Evolutionary conservation across 1,284 basidiomycete genomes (phyloP).

Genomic region (Mycena citricolor): DNA sequence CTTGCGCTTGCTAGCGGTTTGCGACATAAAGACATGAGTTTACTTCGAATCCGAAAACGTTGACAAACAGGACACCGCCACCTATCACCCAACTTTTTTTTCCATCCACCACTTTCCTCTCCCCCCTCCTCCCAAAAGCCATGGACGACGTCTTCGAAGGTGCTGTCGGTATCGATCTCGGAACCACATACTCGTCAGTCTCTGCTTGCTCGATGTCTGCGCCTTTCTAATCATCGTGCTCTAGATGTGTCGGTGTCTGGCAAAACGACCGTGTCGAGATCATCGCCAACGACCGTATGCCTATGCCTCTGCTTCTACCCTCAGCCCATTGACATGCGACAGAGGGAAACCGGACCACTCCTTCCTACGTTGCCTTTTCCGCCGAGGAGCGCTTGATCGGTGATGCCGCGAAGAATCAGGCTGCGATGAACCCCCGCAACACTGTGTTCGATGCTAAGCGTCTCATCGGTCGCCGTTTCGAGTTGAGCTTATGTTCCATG

Average conservation of each 20-base stretch:
- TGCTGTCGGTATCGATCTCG: slow-evolving; percentile 94
- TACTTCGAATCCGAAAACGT: no score
- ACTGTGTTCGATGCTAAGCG: slow-evolving; percentile 98
- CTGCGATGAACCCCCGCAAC: slow-evolving; percentile 94
- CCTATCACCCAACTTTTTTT: slow-evolving; percentile 23
- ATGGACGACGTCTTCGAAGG: slow-evolving; percentile 96
- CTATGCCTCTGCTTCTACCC: slow-evolving; percentile 10
- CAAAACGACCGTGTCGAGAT: slow-evolving; percentile 99
- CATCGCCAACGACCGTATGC: slow-evolving; percentile 93
- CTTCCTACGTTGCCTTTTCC: slow-evolving; percentile 99
- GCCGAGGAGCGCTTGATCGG: slow-evolving; percentile 97
- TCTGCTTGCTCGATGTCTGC: slow-evolving; percentile 6
- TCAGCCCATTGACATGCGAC: slow-evolving; percentile 23
- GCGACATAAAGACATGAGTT: no score
- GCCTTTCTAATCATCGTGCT: slow-evolving; percentile 26
- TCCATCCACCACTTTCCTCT: slow-evolving; percentile 32
- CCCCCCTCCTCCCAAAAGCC: slow-evolving; percentile 49
- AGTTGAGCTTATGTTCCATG: slow-evolving; percentile 50
- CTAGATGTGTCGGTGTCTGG: slow-evolving; percentile 94
- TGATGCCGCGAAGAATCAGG: slow-evolving; percentile 98
- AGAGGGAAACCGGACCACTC: slow-evolving; percentile 99
- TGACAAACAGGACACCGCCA: not conserved
- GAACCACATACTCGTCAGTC: slow-evolving; percentile 86
- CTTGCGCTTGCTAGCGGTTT: no score
- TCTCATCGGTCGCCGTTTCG: slow-evolving; percentile 94